Evolutionary conservation across 2,329 filamentous ascomycete species (phyloP).

Genomic region (Drechslera avenae): DNA sequence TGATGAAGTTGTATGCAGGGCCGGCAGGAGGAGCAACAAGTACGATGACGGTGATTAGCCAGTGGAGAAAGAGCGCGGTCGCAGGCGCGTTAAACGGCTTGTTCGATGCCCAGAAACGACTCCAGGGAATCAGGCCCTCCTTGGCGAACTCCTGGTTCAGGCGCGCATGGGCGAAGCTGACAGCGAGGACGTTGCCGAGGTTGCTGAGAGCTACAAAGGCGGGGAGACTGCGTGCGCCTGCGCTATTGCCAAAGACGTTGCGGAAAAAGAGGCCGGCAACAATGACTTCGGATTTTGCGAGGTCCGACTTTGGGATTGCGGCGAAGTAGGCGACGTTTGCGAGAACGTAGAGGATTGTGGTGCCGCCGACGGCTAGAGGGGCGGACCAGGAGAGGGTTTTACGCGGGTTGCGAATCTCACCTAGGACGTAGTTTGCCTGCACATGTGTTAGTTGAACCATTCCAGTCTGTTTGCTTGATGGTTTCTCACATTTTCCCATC

Average conservation of each 20-base stretch:
- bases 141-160: constrained; percentile 71
- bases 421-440: constrained; percentile 63
- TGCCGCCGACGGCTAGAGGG: constrained; percentile 62
- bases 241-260: constrained; percentile 64
- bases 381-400: constrained; percentile 62
- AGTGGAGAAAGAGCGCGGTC: constrained; percentile 64
- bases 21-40: constrained; percentile 70
- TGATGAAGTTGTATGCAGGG: constrained; percentile 70
- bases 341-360: constrained; percentile 66
- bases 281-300: constrained; percentile 64
- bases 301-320: constrained; percentile 63
- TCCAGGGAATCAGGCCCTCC: constrained; percentile 70
- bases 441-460: no score
- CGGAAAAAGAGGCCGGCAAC: constrained; percentile 66
- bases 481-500: constrained; percentile 43
- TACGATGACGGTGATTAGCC: constrained; percentile 67
- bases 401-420: constrained; percentile 61
- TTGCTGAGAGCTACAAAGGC: constrained; percentile 66
- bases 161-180: constrained; percentile 64
- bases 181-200: constrained; percentile 65
- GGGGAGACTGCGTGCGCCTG: constrained; percentile 49
- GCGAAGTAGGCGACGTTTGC: constrained; percentile 71
- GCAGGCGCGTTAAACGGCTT: constrained; percentile 68
- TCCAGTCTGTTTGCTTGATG: no score
- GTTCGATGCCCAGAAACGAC: constrained; percentile 70